Percentiles rank a stretch among this genome's conserved stretches.
Evolutionary conservation across 1,284 basidiomycete genomes (phyloP).

Genomic region (Abortiporus biennis): DNA sequence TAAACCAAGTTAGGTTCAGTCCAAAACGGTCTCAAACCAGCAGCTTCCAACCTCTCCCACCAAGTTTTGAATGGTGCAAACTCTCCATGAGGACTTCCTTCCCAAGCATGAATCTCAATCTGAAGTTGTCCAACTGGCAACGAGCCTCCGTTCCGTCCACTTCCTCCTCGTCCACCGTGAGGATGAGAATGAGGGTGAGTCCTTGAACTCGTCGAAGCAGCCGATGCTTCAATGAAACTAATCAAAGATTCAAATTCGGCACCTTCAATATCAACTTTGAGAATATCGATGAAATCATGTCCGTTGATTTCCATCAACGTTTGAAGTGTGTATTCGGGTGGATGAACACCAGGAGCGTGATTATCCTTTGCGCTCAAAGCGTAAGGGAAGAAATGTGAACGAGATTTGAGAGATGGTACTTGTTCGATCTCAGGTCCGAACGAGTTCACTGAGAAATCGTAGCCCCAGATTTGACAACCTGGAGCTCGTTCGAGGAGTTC

Average conservation of each 20-base stretch:
- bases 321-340: conserved; percentile 38
- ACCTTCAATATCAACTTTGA: conserved; percentile 46
- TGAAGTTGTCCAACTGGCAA: conserved; percentile 33
- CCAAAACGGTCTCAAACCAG: conserved; percentile 21
- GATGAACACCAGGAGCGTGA: conserved; percentile 26
- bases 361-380: conserved; percentile 34
- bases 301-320: conserved; percentile 42
- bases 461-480: conserved; percentile 42
- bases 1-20: conserved; percentile 32
- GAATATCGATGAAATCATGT: conserved; percentile 38
- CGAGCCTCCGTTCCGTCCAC: conserved; percentile 2
- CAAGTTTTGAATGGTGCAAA: conserved; percentile 30
- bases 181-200: neutral
- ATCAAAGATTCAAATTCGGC: conserved; percentile 37
- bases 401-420: conserved; percentile 20
- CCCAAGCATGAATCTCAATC: conserved; percentile 30
- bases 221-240: conserved; percentile 28
- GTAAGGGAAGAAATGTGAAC: conserved; percentile 38
- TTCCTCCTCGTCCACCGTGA: conserved; percentile 2
- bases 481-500: conserved; percentile 34
- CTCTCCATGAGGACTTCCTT: conserved; percentile 10
- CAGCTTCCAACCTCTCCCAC: conserved; percentile 21
- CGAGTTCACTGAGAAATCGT: conserved; percentile 43
- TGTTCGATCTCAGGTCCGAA: conserved; percentile 43
- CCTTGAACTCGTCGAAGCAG: neutral